Evolutionary conservation across 495 filamentous ascomycete species (phyloP).

Genomic region (Daldinia concentrica): DNA sequence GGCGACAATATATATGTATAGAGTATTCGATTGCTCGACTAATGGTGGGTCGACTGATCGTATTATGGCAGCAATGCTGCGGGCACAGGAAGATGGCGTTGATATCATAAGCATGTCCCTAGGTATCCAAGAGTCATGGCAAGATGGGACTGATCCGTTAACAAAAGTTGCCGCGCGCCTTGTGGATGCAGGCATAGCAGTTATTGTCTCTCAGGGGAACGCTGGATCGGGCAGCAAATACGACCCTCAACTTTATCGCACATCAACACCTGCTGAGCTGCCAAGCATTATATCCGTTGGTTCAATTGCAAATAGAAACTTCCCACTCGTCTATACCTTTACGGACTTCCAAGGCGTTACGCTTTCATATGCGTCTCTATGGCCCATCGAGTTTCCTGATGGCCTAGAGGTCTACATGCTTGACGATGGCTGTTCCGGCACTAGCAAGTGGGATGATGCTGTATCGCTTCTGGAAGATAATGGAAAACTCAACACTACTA

Average conservation of each 20-base stretch:
- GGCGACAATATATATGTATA: conserved; percentile 56
- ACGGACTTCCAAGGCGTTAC: conserved; percentile 34
- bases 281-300: conserved; percentile 29
- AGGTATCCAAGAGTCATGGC: conserved; percentile 24
- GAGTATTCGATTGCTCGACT: conserved; percentile 49
- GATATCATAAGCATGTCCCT: conserved; percentile 56
- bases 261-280: conserved; percentile 24
- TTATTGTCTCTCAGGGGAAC: conserved; percentile 44
- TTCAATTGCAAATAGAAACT: conserved; percentile 23
- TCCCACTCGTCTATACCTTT: conserved; percentile 34
- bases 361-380: conserved; percentile 42
- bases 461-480: conserved; percentile 15
- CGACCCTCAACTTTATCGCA: conserved; percentile 33
- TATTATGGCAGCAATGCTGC: conserved; percentile 52
- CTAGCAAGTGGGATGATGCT: conserved; percentile 26
- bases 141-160: conserved; percentile 36
- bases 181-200: conserved; percentile 38
- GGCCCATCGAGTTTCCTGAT: conserved; percentile 31
- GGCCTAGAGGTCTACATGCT: conserved; percentile 31
- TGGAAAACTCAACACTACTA: conserved; percentile 37
- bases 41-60: conserved; percentile 45
- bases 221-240: conserved; percentile 32
- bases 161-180: conserved; percentile 27
- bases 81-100: conserved; percentile 54
- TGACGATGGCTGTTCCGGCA: conserved; percentile 22